Base-by-base conservation (phyloP, 164 flowering plant genomes). In the Houttuynia cordata region DNA sequence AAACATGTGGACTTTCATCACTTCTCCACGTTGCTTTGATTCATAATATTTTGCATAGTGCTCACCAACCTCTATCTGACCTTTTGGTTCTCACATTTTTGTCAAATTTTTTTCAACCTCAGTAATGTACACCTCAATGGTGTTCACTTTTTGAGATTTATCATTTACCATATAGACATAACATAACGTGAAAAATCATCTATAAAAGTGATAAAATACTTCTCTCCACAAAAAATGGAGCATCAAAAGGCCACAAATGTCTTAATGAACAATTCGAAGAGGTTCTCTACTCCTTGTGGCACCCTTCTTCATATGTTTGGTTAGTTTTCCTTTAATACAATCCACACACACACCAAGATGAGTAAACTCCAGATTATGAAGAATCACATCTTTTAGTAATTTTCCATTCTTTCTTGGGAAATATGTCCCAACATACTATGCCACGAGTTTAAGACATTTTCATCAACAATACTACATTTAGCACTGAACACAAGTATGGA, bases 401-500 rank as follows among this genome's bases (percentile, higher is more conserved):
- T 25, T 40, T 14, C 39, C 13, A 62, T 40, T 62, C 8, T 62
- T 14, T 62, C 7, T 62, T 37, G 37, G 34, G 47, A 62, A 10
- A 62, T 53, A 42, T 62, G 57, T 51, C 58, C 64, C 20, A 62
- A 62, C 14, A 0, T 8, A 10, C 17, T 9, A 37, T 62, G 64
- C 37, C 25, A 53, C 40, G 34, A 52, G 14, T 8, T 19, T 3
- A 50, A 39, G 15, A 24, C 39, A 58, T 20, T 41, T 39, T 58
- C 30, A 42, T 58, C 41, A 13, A 49, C 8, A 13, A 49, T 39
- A 19, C 61, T 41, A 58, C 24, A 3, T 39, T 58, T 58, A 8
- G 51, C 13, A 20, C 61, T 19, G n/a, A 58, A 22, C 24, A 41
- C 8, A 37, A 22, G n/a, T 8, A 41, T 41, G 61, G 0, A 37